Conservation (phyloP, 106 monocot species). For the Dendrobium officinale region DNA sequence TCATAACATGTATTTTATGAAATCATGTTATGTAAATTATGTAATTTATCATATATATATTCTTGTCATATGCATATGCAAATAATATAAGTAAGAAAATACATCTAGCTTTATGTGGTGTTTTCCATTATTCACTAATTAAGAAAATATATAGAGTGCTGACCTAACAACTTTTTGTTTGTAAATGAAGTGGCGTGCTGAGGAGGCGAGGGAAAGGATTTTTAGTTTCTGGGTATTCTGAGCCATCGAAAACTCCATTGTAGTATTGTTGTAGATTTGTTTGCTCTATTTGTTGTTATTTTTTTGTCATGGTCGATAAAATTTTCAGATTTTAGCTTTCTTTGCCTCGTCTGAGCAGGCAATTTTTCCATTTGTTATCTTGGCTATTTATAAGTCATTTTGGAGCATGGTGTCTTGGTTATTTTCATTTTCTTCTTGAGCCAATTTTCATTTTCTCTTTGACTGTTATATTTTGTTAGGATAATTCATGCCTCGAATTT, state of each 20-base stretch:
- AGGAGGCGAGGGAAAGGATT: not conserved
- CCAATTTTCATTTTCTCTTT: not conserved
- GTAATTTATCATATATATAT: too few relatives aligned
- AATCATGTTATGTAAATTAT: too few relatives aligned
- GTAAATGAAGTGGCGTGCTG: not conserved
- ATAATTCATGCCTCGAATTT: not conserved
- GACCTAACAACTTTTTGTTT: not conserved
- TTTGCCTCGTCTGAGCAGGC: not conserved
- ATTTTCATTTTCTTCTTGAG: not conserved
- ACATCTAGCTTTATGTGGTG: too few relatives aligned
- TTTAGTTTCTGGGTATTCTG: not conserved
- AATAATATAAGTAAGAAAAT: too few relatives aligned
- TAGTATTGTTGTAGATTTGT: not conserved
- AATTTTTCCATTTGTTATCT: not conserved
- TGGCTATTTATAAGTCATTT: not conserved
- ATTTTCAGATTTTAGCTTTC: not conserved
- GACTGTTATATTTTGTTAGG: not conserved
- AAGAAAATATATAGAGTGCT: too few relatives aligned
- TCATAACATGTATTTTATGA: too few relatives aligned
- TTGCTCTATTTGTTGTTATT: not conserved
- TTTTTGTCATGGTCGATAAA: too few relatives aligned
- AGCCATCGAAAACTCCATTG: not conserved
- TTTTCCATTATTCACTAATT: too few relatives aligned
- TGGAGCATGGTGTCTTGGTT: not conserved
- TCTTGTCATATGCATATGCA: too few relatives aligned